A percentile compares a stretch with the other conserved stretches of the same genome.
phyloP scores from a whole-genome alignment of 441 rosid species.

The Pelargonium citronellum region DNA sequence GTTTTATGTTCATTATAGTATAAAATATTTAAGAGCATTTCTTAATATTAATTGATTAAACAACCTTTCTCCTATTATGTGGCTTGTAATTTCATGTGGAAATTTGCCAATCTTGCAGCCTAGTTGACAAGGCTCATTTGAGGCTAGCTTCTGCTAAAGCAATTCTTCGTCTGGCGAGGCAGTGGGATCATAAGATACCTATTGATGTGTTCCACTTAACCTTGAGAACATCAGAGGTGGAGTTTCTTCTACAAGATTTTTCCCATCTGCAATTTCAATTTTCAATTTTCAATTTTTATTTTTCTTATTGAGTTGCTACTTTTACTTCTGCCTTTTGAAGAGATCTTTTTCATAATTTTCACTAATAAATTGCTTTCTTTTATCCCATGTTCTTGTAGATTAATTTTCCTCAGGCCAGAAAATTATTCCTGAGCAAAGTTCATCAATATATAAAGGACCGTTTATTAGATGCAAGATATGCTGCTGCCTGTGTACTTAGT shows the following conservation, averaged over 20 bases:
- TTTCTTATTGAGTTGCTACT: not conserved
- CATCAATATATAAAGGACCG: constrained; percentile 91
- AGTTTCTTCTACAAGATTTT: constrained; percentile 16
- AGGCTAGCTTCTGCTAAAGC: constrained; percentile 95
- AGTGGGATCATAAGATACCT: constrained; percentile 92
- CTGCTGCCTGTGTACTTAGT: constrained; percentile 67
- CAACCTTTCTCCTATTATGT: constrained; percentile 16
- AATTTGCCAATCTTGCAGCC: constrained; percentile 45
- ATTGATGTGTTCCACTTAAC: constrained; percentile 71
- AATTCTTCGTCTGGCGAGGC: constrained; percentile 77
- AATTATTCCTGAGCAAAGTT: constrained; percentile 71
- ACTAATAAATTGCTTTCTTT: constrained; percentile 13
- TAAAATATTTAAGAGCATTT: not conserved
- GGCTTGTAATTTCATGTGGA: constrained; percentile 21
- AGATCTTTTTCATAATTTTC: not conserved
- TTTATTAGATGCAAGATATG: constrained; percentile 80
- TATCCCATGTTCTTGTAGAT: constrained; percentile 37
- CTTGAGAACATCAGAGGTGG: constrained; percentile 69
- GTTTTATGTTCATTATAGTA: not conserved
- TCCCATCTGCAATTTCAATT: constrained; percentile 15
- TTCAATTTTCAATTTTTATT: not conserved
- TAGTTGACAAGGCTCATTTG: constrained; percentile 85
- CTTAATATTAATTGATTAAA: constrained; percentile 12
- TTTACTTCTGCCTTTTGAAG: not conserved
- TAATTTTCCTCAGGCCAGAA: constrained; percentile 71